phyloP scores from a whole-genome alignment of 2,329 filamentous ascomycete species.

The Botrytis pseudocinerea region DNA sequence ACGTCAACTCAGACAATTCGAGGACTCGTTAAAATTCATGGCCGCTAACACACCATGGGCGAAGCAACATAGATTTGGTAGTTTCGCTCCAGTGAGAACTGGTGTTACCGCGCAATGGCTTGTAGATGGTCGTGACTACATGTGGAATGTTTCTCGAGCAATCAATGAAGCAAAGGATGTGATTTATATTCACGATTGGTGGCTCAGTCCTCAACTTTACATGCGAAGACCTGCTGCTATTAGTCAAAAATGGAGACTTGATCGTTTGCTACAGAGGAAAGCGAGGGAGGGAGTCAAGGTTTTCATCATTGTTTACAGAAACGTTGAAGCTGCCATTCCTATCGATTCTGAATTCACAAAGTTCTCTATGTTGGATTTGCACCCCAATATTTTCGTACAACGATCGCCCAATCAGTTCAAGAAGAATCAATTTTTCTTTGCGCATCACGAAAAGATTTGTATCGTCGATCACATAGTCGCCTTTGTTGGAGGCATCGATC shows the following conservation, averaged over 20 bases:
- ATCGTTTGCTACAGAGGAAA: conserved; percentile 89
- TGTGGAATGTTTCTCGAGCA: conserved; percentile 98
- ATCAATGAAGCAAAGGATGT: conserved; percentile 97
- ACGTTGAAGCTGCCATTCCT: conserved; percentile 93
- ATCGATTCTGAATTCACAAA: conserved; percentile 99
- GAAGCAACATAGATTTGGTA: conserved; percentile 81
- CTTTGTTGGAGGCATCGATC: conserved; percentile 91
- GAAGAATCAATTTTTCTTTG: conserved; percentile 99
- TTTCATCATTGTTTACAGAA: conserved; percentile 96
- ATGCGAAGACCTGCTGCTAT: conserved; percentile 91
- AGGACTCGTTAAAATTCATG: conserved; percentile 90
- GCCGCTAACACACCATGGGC: conserved; percentile 79
- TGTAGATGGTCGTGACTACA: conserved; percentile 94
- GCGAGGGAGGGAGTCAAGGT: conserved; percentile 94
- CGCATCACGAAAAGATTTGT: conserved; percentile 97
- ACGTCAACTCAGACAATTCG: conserved; percentile 84
- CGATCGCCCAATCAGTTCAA: conserved; percentile 96
- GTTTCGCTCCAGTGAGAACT: conserved; percentile 85
- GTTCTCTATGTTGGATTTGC: conserved; percentile 89
- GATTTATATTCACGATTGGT: conserved; percentile 99
- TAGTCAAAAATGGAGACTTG: conserved; percentile 96
- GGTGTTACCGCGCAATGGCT: conserved; percentile 94
- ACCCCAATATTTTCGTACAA: conserved; percentile 95
- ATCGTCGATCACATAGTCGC: conserved; percentile 95
- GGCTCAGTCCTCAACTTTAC: conserved; percentile 94